Conservation (phyloP, 768 basidiomycete genomes). For the Botryobasidium botryosum region DNA sequence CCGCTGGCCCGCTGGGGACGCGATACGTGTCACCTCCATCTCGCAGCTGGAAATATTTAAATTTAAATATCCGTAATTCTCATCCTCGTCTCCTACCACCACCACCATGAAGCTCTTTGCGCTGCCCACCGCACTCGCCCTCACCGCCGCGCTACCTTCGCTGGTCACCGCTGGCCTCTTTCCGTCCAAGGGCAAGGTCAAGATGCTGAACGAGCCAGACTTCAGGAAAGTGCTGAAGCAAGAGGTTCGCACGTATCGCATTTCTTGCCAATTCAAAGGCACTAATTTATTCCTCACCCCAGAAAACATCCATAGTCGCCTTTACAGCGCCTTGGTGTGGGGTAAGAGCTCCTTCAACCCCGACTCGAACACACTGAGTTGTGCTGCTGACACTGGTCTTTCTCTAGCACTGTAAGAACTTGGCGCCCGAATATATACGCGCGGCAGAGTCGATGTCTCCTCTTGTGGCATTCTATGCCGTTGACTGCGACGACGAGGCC, state of each 20-base stretch:
- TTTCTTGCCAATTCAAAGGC: not conserved
- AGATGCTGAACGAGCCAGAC: constrained; percentile 50
- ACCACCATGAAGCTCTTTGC: not conserved
- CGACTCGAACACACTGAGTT: not conserved
- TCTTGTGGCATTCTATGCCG: constrained; percentile 72
- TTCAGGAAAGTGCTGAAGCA: constrained; percentile 59
- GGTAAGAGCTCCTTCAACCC: constrained; percentile 27
- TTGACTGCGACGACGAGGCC: constrained; percentile 75
- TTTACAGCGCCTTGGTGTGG: constrained; percentile 96
- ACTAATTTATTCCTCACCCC: not conserved
- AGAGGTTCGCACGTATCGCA: constrained; percentile 34
- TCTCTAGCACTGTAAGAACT: constrained; percentile 59
- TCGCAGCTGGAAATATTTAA: no score
- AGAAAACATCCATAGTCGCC: constrained; percentile 68
- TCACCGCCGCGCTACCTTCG: constrained; percentile 25
- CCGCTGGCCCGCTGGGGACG: no score
- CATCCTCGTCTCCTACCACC: not conserved
- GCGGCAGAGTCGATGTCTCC: constrained; percentile 67
- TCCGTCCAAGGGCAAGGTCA: constrained; percentile 40
- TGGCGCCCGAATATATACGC: constrained; percentile 74
- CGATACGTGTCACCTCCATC: no score
- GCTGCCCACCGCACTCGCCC: constrained; percentile 21
- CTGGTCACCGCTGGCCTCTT: constrained; percentile 38
- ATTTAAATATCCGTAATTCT: not conserved
- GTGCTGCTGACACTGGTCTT: not conserved